These are phyloP conservation scores for Ustilaginoidea virens DNA, from an alignment of 2,329 filamentous ascomycete species.

Conservation along the genomic window DNA sequence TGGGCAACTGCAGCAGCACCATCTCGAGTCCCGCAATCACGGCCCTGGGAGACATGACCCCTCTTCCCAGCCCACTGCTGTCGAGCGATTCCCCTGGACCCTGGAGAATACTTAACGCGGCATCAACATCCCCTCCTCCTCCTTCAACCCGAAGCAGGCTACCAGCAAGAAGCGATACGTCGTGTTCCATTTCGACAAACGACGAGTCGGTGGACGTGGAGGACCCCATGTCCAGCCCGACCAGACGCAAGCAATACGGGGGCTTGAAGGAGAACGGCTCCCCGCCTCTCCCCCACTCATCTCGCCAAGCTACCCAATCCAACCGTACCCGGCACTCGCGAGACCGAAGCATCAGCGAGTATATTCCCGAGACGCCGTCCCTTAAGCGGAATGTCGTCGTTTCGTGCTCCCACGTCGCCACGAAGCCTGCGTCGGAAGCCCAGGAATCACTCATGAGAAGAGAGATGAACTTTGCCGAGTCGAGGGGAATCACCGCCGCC, in stretches of 20 bases:
- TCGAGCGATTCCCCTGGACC: slow-evolving; percentile 49
- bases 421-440: slow-evolving; percentile 16
- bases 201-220: slow-evolving; percentile 34
- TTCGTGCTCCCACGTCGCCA: slow-evolving; percentile 40
- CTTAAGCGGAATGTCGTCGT: slow-evolving; percentile 61
- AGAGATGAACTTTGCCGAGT: slow-evolving; percentile 66
- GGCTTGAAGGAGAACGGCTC: slow-evolving; percentile 15
- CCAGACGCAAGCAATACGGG: slow-evolving; percentile 41
- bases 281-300: slow-evolving; percentile 14
- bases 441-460: slow-evolving; percentile 43
- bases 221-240: slow-evolving; percentile 29
- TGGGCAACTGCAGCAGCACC: slow-evolving; percentile 46
- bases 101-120: slow-evolving; percentile 39
- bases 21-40: slow-evolving; percentile 60
- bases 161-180: slow-evolving; percentile 13
- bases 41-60: slow-evolving; percentile 65
- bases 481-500: slow-evolving; percentile 52
- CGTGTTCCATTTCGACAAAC: slow-evolving; percentile 32
- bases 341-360: slow-evolving; percentile 81
- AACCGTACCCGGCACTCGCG: slow-evolving; percentile 33
- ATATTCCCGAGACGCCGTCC: slow-evolving; percentile 58
- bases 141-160: slow-evolving; percentile 12
- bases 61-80: slow-evolving; percentile 60
- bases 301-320: slow-evolving; percentile 8
- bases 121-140: slow-evolving; percentile 30